phyloP scores from a whole-genome alignment of 2,329 filamentous ascomycete species.

The Nannizziopsis arthrosporioides region DNA sequence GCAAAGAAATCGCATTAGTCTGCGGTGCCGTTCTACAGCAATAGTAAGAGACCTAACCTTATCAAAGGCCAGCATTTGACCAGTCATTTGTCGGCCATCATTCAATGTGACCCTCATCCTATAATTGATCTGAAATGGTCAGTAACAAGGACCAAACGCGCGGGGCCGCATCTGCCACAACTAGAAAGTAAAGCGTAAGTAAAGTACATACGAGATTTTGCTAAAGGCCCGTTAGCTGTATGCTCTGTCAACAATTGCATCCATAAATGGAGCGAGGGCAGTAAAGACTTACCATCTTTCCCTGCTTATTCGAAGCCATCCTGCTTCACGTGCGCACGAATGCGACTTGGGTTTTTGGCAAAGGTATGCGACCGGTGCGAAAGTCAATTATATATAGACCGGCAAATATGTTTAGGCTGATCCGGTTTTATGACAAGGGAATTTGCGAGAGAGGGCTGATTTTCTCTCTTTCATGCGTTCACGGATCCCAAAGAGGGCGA shows the following conservation, averaged over 20 bases:
- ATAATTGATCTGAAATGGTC: conserved; percentile 73
- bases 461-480: too few relatives aligned
- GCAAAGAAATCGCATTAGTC: conserved; percentile 5
- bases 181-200: background rate
- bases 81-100: conserved; percentile 91
- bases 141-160: background rate
- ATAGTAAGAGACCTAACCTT: conserved; percentile 48
- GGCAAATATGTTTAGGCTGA: too few relatives aligned
- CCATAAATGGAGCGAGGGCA: conserved; percentile 31
- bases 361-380: background rate
- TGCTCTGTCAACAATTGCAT: conserved; percentile 38
- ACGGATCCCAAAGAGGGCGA: background rate
- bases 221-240: conserved; percentile 49
- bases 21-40: background rate
- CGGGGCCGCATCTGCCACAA: background rate
- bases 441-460: too few relatives aligned
- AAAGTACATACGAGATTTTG: conserved; percentile 50
- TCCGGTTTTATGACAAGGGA: too few relatives aligned
- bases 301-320: conserved; percentile 78
- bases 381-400: too few relatives aligned
- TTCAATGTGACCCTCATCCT: conserved; percentile 94
- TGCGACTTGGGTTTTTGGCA: conserved; percentile 29
- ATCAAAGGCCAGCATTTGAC: conserved; percentile 96
- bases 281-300: conserved; percentile 82
- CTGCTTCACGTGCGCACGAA: conserved; percentile 37